Conservation (phyloP, 2,329 filamentous ascomycete species). For the Aureobasidium sp. region DNA sequence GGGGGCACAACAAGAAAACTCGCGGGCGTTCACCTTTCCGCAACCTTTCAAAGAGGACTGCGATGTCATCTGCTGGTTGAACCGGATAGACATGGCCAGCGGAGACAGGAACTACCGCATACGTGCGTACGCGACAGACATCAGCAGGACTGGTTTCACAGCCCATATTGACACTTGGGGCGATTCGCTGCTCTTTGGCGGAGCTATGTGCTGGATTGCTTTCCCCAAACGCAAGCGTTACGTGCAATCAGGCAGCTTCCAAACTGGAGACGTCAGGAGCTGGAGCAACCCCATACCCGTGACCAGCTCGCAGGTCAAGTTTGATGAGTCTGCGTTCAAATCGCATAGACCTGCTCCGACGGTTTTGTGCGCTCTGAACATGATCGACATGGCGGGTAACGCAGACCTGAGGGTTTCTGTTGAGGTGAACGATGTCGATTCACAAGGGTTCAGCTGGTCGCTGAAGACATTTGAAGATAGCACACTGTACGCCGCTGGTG, state of each 20-base stretch:
- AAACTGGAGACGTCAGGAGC: conserved; percentile 23
- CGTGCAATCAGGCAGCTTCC: conserved; percentile 25
- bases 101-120: conserved; percentile 23
- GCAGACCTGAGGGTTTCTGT: conserved; percentile 24
- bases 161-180: conserved; percentile 28
- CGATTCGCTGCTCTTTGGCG: conserved; percentile 23
- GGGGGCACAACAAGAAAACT: conserved; percentile 20
- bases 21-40: conserved; percentile 21
- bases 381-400: conserved; percentile 26
- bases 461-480: conserved; percentile 23
- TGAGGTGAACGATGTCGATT: conserved; percentile 21
- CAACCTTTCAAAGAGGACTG: conserved; percentile 21
- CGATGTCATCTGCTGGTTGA: conserved; percentile 27
- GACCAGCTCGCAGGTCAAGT: conserved; percentile 21
- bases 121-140: conserved; percentile 21
- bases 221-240: conserved; percentile 24
- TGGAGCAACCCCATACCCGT: conserved; percentile 20
- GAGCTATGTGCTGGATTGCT: conserved; percentile 28
- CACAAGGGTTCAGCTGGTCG: conserved; percentile 26
- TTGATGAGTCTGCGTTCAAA: conserved; percentile 21
- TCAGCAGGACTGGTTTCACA: conserved; percentile 22
- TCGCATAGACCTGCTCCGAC: conserved; percentile 19
- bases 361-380: conserved; percentile 25
- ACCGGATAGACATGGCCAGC: conserved; percentile 24
- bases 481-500: conserved; percentile 24